These are phyloP conservation scores for Leishmania tarentolae DNA, from an alignment of 208 protist species.

Conservation along the genomic window DNA sequence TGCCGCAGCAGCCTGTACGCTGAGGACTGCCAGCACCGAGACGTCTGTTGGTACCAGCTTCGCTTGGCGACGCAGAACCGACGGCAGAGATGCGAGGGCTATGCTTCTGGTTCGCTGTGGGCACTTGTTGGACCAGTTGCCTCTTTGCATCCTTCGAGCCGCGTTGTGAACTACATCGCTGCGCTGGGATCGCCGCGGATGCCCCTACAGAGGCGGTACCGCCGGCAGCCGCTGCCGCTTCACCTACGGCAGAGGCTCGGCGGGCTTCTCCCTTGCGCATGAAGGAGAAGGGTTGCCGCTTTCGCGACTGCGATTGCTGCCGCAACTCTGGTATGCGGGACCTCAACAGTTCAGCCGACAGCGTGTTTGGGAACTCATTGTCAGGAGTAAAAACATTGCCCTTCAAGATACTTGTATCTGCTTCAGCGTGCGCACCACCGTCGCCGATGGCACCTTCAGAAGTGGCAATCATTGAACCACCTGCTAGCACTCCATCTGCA, in stretches of 20 bases:
- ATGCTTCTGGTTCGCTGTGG: not conserved
- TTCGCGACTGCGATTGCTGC: conserved; percentile 14
- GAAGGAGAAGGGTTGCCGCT: conserved; percentile 47
- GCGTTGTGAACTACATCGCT: not conserved
- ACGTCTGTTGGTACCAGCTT: not conserved
- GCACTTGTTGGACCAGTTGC: not conserved
- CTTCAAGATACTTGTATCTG: not conserved
- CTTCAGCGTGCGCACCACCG: not conserved
- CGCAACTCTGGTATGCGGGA: conserved; percentile 21
- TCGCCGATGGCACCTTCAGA: not conserved
- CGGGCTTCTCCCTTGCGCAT: conserved; percentile 47
- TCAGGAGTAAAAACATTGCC: conserved; percentile 62
- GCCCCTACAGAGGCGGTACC: not conserved
- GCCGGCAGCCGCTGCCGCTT: not conserved
- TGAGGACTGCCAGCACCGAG: not conserved
- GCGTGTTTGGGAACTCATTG: conserved; percentile 80
- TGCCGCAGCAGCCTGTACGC: not conserved
- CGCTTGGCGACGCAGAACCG: not conserved
- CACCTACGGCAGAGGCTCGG: conserved; percentile 20
- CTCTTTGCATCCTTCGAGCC: not conserved
- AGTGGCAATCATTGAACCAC: not conserved
- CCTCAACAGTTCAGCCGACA: conserved; percentile 58
- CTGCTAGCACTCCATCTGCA: conserved; percentile 59
- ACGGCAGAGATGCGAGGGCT: not conserved
- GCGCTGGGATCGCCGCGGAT: not conserved